These are phyloP conservation scores for Paralagenidium karlingii DNA, from an alignment of 352 stramenopile genomes.

Conservation along the genomic window DNA sequence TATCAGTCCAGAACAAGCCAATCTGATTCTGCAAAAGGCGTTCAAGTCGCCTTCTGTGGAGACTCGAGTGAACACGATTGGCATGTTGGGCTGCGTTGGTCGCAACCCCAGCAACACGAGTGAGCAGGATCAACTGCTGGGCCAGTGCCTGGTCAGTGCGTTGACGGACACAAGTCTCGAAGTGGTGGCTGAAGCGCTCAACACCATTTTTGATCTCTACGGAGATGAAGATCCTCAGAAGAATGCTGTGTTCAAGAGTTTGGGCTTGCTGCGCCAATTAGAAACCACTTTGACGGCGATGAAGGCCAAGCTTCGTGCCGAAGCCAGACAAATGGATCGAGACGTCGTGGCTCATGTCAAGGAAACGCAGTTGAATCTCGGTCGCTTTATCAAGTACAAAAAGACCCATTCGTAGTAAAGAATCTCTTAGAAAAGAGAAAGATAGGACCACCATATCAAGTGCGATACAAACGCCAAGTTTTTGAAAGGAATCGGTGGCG, in stretches of 20 bases:
- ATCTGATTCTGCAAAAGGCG: conserved; percentile 50
- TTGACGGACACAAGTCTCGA: conserved; percentile 62
- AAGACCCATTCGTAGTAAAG: conserved; percentile 79
- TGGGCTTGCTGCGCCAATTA: conserved; percentile 49
- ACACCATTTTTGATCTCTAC: conserved; percentile 82
- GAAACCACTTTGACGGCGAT: conserved; percentile 45
- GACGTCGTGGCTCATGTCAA: conserved; percentile 72
- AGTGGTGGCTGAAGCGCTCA: conserved; percentile 74
- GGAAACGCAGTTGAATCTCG: conserved; percentile 77
- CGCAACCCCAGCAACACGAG: conserved; percentile 39
- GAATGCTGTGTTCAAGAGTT: conserved; percentile 49
- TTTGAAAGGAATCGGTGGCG: no score
- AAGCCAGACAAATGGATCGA: conserved; percentile 68
- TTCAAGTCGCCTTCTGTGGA: conserved; percentile 48
- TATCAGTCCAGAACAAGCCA: conserved; percentile 43
- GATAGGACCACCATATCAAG: no score
- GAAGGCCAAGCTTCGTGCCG: conserved; percentile 61
- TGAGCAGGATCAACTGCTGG: conserved; percentile 72
- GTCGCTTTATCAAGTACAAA: conserved; percentile 88
- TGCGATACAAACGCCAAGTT: no score
- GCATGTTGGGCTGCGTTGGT: conserved; percentile 65
- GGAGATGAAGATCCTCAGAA: conserved; percentile 57
- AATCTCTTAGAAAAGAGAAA: no score
- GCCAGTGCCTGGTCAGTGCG: conserved; percentile 32
- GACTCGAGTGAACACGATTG: conserved; percentile 60